A percentile compares a stretch with the other conserved stretches of the same genome.
These are phyloP conservation scores for Aspergillus quadricinctus DNA, from an alignment of 2,329 filamentous ascomycete genomes.

Conservation along the genomic window DNA sequence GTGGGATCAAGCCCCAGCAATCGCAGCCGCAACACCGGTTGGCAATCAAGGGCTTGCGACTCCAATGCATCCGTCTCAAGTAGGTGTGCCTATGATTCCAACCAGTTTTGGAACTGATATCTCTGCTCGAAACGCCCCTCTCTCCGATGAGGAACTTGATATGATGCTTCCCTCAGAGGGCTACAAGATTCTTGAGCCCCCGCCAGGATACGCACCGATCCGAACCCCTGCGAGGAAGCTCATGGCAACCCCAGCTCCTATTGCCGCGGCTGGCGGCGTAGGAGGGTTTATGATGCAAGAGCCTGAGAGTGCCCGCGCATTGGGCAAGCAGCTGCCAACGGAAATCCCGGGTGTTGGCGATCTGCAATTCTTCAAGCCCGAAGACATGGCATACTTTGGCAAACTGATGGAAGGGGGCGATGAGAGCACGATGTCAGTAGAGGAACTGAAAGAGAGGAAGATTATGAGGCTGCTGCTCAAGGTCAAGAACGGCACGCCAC, in stretches of 20 bases:
- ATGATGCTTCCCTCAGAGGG: slow-evolving; percentile 85
- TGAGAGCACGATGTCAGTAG: slow-evolving; percentile 85
- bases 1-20: slow-evolving; percentile 82
- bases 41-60: slow-evolving; percentile 71
- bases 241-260: slow-evolving; percentile 67
- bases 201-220: slow-evolving; percentile 84
- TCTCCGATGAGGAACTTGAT: slow-evolving; percentile 93
- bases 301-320: slow-evolving; percentile 73
- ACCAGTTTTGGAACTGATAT: slow-evolving; percentile 78
- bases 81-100: slow-evolving; percentile 47
- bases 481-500: slow-evolving; percentile 98
- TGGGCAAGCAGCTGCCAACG: slow-evolving; percentile 87
- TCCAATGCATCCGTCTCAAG: slow-evolving; percentile 68
- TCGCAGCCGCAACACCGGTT: slow-evolving; percentile 64
- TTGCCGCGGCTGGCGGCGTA: slow-evolving; percentile 53
- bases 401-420: slow-evolving; percentile 93
- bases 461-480: slow-evolving; percentile 96
- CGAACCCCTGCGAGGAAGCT: slow-evolving; percentile 72
- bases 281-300: slow-evolving; percentile 97
- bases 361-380: slow-evolving; percentile 95
- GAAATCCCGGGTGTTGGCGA: slow-evolving; percentile 96
- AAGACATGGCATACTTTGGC: slow-evolving; percentile 98
- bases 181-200: slow-evolving; percentile 86
- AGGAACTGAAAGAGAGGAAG: slow-evolving; percentile 95
- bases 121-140: slow-evolving; percentile 69